Conservation (phyloP, 108 stramenopile genomes). For the Asterionellopsis glacialis region DNA sequence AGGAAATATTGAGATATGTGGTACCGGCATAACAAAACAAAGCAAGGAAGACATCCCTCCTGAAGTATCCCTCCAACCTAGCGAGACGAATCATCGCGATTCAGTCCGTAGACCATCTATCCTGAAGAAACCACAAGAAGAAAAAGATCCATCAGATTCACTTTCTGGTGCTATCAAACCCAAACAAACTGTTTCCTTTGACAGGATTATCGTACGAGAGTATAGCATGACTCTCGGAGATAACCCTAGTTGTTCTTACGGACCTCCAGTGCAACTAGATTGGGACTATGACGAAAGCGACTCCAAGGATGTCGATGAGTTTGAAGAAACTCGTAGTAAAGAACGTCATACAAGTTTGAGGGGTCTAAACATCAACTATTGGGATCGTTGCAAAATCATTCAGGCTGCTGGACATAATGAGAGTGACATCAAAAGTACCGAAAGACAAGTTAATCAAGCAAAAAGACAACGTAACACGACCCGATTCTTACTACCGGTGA, state of each 20-base stretch:
- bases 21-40: no score
- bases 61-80: no score
- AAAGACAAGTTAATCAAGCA: conserved; percentile 2
- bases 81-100: no score
- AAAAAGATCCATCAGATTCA: no score
- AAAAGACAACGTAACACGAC: conserved; percentile 19
- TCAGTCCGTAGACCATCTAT: no score
- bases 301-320: conserved; percentile 13
- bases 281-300: conserved; percentile 37
- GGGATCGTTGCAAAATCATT: conserved; percentile 7
- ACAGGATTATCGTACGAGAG: conserved; percentile 26
- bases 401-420: conserved; percentile 5
- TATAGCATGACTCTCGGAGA: conserved; percentile 45
- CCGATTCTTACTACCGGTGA: conserved; percentile 4
- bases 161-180: no score
- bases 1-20: no score
- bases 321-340: conserved; percentile 3
- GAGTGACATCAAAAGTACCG: conserved; percentile 14
- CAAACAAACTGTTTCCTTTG: conserved; percentile 9
- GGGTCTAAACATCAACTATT: conserved; percentile 12
- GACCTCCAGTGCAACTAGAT: conserved; percentile 41
- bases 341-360: conserved; percentile 1
- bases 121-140: no score
- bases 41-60: no score
- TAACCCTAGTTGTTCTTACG: conserved; percentile 38